Evolutionary conservation across 2,329 filamentous ascomycete species (phyloP).

Genomic region (Curvularia verruculosa): DNA sequence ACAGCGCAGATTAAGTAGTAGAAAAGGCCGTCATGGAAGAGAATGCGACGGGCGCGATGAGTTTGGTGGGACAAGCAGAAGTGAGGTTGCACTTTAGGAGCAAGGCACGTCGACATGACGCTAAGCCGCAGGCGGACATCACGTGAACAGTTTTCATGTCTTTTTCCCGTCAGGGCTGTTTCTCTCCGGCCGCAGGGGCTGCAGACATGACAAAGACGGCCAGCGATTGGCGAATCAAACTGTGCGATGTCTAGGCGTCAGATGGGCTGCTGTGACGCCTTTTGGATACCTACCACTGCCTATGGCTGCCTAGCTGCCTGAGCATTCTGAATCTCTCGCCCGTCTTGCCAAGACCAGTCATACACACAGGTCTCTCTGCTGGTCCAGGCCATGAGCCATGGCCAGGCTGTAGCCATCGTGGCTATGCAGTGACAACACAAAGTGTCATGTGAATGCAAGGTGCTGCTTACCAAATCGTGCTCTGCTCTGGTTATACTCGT

Average conservation of each 20-base stretch:
- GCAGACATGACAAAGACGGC: slow-evolving; percentile 19
- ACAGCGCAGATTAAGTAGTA: slow-evolving; percentile 41
- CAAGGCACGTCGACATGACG: slow-evolving; percentile 17
- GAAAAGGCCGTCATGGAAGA: slow-evolving; percentile 37
- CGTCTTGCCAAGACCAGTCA: neutral
- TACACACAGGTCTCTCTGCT: neutral
- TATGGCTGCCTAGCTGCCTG: slow-evolving; percentile 40
- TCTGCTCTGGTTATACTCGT: neutral
- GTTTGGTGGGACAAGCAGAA: slow-evolving; percentile 23
- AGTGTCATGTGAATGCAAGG: neutral
- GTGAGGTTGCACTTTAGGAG: slow-evolving; percentile 26
- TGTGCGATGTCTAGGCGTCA: slow-evolving; percentile 6
- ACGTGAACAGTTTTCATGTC: slow-evolving; percentile 21
- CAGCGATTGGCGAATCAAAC: slow-evolving; percentile 22
- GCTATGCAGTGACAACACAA: neutral
- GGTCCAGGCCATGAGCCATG: neutral
- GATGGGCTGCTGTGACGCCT: slow-evolving; percentile 22
- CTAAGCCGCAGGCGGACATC: slow-evolving; percentile 21
- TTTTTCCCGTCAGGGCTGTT: slow-evolving; percentile 10
- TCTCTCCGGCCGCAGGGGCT: slow-evolving; percentile 3
- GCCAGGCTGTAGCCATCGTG: neutral
- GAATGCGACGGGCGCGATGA: slow-evolving; percentile 29
- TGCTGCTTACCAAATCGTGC: neutral
- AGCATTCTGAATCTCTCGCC: slow-evolving; percentile 7
- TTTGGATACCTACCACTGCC: slow-evolving; percentile 33